A percentile compares a stretch with the other conserved stretches of the same genome.
Conservation (phyloP, 306 rosid species). For the Glycyrrhiza uralensis region DNA sequence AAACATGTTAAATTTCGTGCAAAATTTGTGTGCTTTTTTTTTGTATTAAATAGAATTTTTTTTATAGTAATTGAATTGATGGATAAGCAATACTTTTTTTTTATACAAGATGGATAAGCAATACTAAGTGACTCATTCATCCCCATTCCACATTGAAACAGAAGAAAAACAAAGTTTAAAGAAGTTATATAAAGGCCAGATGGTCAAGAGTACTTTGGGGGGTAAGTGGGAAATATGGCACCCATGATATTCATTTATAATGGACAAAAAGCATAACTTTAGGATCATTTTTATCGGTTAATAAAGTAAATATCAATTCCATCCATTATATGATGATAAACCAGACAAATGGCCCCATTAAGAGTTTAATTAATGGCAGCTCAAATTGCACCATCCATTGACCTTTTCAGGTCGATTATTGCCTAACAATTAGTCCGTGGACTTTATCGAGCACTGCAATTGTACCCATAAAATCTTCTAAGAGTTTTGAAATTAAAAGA, state of each 20-base stretch:
- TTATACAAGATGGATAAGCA: background rate
- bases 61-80: no score
- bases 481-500: no score
- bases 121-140: background rate
- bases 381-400: background rate
- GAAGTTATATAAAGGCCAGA: background rate
- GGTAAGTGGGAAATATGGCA: conserved; percentile 1
- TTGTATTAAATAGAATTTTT: no score
- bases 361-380: background rate
- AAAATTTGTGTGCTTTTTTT: no score
- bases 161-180: background rate
- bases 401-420: conserved; percentile 11
- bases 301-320: background rate
- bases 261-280: conserved; percentile 16
- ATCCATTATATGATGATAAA: background rate
- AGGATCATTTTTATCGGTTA: background rate
- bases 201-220: background rate
- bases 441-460: background rate
- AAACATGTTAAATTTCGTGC: no score
- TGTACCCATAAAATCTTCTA: background rate
- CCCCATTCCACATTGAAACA: background rate
- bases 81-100: no score
- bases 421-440: conserved; percentile 20
- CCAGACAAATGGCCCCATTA: conserved; percentile 11
- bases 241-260: background rate